These are phyloP conservation scores for Fomitopsis pinicola DNA, from an alignment of 1,284 basidiomycete species.

Conservation along the genomic window DNA sequence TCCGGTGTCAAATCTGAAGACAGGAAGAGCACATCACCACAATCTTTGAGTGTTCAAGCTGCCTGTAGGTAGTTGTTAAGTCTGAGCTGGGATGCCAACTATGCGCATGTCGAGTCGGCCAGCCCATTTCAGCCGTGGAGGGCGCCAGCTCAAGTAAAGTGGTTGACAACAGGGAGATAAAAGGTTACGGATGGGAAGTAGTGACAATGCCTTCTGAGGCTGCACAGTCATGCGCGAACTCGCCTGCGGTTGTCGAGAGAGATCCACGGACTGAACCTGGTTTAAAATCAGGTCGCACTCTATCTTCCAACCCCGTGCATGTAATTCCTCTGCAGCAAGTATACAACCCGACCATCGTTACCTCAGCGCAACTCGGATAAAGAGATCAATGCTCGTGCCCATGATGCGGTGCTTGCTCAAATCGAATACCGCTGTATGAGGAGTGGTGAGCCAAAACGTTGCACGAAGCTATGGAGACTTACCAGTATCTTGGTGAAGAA, in stretches of 20 bases:
- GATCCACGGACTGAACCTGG: not conserved
- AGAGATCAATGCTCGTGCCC: slow-evolving; percentile 36
- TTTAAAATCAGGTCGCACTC: not conserved
- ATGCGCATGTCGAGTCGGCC: too few species aligned
- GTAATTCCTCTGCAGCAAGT: not conserved
- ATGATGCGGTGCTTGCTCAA: slow-evolving; percentile 59
- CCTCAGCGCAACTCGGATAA: not conserved
- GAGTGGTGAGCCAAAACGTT: slow-evolving; percentile 12
- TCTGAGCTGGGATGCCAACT: too few species aligned
- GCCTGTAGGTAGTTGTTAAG: too few species aligned
- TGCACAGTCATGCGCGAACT: too few species aligned
- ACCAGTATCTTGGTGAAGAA: slow-evolving; percentile 71
- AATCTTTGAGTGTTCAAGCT: too few species aligned
- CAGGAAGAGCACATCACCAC: too few species aligned
- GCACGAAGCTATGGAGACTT: slow-evolving; percentile 27
- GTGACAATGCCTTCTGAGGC: too few species aligned
- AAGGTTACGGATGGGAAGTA: too few species aligned
- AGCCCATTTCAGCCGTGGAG: too few species aligned
- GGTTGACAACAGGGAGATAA: too few species aligned
- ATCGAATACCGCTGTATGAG: slow-evolving; percentile 71
- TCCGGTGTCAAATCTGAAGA: too few species aligned
- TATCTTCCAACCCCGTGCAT: not conserved
- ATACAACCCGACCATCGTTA: not conserved
- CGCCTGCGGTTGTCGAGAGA: not conserved
- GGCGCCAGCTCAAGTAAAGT: too few species aligned